Percentiles rank a stretch among this genome's conserved stretches.
phyloP scores from a whole-genome alignment of 139 green algal species.

The Chlorella sp. region DNA sequence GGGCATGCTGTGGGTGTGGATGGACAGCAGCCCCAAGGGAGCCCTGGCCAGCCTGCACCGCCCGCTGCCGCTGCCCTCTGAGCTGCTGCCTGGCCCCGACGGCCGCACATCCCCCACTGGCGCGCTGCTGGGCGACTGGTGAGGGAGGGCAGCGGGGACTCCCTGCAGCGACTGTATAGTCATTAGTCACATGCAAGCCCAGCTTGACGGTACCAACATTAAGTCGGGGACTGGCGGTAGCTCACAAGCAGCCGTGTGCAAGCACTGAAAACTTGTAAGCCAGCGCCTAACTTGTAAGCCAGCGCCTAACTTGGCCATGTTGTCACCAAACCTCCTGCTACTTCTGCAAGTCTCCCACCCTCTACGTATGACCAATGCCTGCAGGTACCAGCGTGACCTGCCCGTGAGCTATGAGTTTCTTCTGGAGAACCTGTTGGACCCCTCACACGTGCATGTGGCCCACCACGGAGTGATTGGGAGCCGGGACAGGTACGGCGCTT shows the following conservation, averaged over 20 bases:
- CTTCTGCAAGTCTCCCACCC: too few species aligned
- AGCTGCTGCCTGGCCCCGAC: not conserved
- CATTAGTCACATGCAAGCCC: too few species aligned
- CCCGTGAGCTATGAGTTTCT: constrained; percentile 56
- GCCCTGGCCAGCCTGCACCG: not conserved
- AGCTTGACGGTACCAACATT: too few species aligned
- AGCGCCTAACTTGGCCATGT: too few species aligned
- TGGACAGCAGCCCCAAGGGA: constrained; percentile 21
- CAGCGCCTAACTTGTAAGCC: too few species aligned
- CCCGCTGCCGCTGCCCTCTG: constrained; percentile 18
- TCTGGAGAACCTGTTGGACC: constrained; percentile 78
- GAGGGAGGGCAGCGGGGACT: not conserved
- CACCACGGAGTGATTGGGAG: constrained; percentile 58
- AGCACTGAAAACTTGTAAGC: too few species aligned
- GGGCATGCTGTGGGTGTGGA: constrained; percentile 66
- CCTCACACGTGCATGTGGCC: constrained; percentile 72
- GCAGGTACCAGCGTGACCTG: constrained; percentile 47
- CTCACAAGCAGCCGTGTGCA: not conserved
- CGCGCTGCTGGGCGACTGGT: constrained; percentile 33
- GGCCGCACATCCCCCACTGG: too few species aligned
- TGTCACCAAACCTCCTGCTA: not conserved
- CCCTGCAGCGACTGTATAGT: too few species aligned
- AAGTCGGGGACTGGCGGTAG: not conserved
- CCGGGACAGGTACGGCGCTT: not conserved
- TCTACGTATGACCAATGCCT: not conserved